Conservation (phyloP, 139 green algal species). For the Trebouxia sp. region DNA sequence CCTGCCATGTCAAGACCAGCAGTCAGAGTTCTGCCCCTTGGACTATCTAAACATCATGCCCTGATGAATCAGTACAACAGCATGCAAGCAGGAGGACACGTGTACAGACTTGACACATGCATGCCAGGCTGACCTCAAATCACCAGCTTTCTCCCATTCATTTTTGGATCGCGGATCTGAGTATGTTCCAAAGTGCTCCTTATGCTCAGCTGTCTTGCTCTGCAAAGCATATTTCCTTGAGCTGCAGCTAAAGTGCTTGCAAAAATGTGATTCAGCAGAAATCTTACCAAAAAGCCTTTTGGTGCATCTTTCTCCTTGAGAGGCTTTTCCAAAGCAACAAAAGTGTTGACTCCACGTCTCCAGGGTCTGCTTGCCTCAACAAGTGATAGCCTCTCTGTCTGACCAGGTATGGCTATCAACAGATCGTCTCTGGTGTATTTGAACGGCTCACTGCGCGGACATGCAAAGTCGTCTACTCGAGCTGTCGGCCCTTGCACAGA, state of each 20-base stretch:
- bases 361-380: constrained; percentile 19
- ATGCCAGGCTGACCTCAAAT: not conserved
- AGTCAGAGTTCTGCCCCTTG: no score
- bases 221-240: not conserved
- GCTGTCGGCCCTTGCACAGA: no score
- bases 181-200: constrained; percentile 7
- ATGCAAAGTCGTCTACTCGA: no score
- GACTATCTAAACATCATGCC: no score
- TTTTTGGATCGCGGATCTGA: not conserved
- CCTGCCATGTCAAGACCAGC: not conserved
- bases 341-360: constrained; percentile 6
- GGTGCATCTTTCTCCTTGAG: not conserved
- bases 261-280: not conserved
- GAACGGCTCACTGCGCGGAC: constrained; percentile 16
- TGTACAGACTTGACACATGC: not conserved
- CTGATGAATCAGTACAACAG: not conserved
- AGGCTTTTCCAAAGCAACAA: constrained; percentile 12
- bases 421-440: not conserved
- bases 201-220: constrained; percentile 6
- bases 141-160: constrained; percentile 23
- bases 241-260: not conserved
- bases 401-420: constrained; percentile 21
- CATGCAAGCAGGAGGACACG: not conserved
- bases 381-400: constrained; percentile 24
- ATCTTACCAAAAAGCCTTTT: constrained; percentile 14